phyloP scores from a whole-genome alignment of 768 basidiomycete genomes.

The Amanita jacksonii region DNA sequence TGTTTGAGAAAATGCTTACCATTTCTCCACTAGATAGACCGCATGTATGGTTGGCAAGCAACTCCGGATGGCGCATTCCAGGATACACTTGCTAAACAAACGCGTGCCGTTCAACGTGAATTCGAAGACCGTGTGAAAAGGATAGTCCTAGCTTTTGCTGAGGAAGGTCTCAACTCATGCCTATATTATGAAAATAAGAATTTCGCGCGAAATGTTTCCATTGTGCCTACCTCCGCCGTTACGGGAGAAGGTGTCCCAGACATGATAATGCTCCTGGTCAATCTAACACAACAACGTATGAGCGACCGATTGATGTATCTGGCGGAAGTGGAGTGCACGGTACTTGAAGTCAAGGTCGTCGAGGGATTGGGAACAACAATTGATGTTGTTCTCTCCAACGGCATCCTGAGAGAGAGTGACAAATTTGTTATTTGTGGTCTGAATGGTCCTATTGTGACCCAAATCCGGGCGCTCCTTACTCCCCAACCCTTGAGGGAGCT shows the following conservation, averaged over 20 bases:
- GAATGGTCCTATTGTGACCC: conserved; percentile 95
- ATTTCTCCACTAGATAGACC: conserved; percentile 65
- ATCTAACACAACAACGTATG: conserved; percentile 97
- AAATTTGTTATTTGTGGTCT: conserved; percentile 93
- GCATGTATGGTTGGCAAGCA: conserved; percentile 90
- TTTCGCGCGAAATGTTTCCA: conserved; percentile 86
- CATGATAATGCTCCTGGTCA: conserved; percentile 98
- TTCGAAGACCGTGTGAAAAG: conserved; percentile 83
- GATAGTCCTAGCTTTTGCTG: conserved; percentile 90
- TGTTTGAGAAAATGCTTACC: conserved; percentile 3
- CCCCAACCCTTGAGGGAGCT: conserved; percentile 94
- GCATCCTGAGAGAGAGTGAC: conserved; percentile 85
- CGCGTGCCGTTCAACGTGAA: conserved; percentile 71
- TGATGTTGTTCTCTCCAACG: conserved; percentile 93
- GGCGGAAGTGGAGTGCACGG: conserved; percentile 93
- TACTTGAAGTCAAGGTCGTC: conserved; percentile 96
- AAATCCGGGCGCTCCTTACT: conserved; percentile 87
- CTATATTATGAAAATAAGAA: conserved; percentile 98
- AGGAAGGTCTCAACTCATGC: conserved; percentile 91
- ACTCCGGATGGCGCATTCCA: conserved; percentile 90
- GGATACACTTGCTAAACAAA: conserved; percentile 82
- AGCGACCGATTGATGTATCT: conserved; percentile 97
- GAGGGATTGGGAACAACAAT: conserved; percentile 98
- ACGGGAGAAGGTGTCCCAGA: conserved; percentile 98
- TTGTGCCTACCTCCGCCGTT: conserved; percentile 96